Conservation (phyloP, 768 basidiomycete genomes). For the Suillus subluteus region DNA sequence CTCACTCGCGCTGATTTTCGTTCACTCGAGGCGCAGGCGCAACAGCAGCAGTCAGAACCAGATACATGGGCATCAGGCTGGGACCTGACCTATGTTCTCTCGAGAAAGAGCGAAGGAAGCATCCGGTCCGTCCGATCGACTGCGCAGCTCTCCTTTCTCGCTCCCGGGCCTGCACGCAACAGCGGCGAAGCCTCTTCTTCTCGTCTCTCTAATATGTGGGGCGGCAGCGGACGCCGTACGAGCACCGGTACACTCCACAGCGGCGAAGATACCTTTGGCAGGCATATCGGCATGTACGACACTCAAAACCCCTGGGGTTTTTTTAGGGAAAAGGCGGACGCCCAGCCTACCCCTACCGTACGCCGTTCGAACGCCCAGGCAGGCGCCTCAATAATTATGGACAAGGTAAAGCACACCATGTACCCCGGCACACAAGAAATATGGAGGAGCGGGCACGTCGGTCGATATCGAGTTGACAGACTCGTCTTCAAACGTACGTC, state of each 20-base stretch:
- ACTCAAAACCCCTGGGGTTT: constrained; percentile 60
- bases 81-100: constrained; percentile 48
- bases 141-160: constrained; percentile 31
- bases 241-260: constrained; percentile 37
- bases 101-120: constrained; percentile 35
- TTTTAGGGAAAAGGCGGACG: constrained; percentile 52
- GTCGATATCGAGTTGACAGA: constrained; percentile 64
- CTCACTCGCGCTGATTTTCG: constrained; percentile 52
- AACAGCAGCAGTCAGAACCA: constrained; percentile 22
- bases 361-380: constrained; percentile 24
- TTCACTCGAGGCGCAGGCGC: constrained; percentile 48
- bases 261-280: constrained; percentile 44
- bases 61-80: constrained; percentile 36
- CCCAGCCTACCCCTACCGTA: constrained; percentile 17
- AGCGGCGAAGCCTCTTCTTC: constrained; percentile 12
- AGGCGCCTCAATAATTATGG: constrained; percentile 15
- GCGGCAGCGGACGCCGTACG: constrained; percentile 25
- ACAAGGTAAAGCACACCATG: constrained; percentile 24
- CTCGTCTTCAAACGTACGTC: constrained; percentile 39
- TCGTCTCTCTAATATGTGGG: constrained; percentile 9
- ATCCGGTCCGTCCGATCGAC: constrained; percentile 37
- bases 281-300: constrained; percentile 46
- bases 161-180: constrained; percentile 15
- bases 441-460: constrained; percentile 68
- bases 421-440: constrained; percentile 50